Percentiles rank a stretch among this genome's conserved stretches.
Evolutionary conservation across 306 rosid genomes (phyloP).

Genomic region (Morella rubra): DNA sequence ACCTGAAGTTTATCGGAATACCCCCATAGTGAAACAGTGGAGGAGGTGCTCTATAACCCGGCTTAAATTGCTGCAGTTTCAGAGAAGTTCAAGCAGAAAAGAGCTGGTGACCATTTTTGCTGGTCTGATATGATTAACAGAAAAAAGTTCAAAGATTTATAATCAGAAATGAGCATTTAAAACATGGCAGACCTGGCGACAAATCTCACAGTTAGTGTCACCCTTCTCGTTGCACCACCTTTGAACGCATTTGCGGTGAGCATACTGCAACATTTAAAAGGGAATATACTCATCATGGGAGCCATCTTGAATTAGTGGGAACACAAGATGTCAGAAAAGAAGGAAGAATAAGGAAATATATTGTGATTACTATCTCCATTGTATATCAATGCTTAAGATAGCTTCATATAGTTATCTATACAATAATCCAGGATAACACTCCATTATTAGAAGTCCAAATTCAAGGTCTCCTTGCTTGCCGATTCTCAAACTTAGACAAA

Average conservation of each 20-base stretch:
- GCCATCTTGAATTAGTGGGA: neutral
- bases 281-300: neutral
- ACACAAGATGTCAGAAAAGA: neutral
- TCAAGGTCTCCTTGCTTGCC: neutral
- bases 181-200: conserved; percentile 56
- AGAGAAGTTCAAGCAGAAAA: conserved; percentile 1
- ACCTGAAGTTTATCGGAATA: conserved; percentile 63
- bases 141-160: neutral
- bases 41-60: conserved; percentile 60
- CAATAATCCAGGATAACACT: neutral
- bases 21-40: conserved; percentile 53
- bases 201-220: conserved; percentile 79
- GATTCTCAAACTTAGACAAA: neutral
- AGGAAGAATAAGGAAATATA: neutral
- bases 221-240: conserved; percentile 97
- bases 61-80: conserved; percentile 54
- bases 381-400: neutral
- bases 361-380: neutral
- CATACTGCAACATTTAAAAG: conserved; percentile 54
- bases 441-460: neutral
- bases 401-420: neutral
- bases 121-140: conserved; percentile 5
- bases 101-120: neutral
- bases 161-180: conserved; percentile 1
- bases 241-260: conserved; percentile 80